Evolutionary conservation across 2,329 filamentous ascomycete species (phyloP), one percentile per base, ranked within the genome.

Genomic region (Fusarium nurragi): DNA sequence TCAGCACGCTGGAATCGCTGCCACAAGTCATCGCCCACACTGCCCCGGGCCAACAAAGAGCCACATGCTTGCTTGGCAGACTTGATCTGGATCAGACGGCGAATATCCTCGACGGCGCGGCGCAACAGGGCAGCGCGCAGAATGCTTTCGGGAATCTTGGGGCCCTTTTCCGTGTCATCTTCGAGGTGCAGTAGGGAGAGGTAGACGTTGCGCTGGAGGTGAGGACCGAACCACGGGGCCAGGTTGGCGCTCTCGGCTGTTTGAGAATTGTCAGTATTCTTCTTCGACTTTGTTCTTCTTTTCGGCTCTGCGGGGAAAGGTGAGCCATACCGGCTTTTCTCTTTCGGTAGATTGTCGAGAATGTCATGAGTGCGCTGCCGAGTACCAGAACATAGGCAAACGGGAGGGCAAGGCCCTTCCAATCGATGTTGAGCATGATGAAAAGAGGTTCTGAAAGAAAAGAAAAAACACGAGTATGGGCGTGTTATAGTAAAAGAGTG

Each of bases 21-120:
- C 91, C 93, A 97, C 69, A 99, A 79, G 77, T 99, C 95, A 76
- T 99, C 95, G 14, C 95, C 94, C 3, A 99, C 93, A 73, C 93
- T 97, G 45, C 95, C 95, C 65, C 93, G 86, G 79, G 97, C 93
- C 71, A 98, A 79, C 68, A 99, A 81, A 22, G 89, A 86, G 74
- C 90, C 90, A 74, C 97, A 88, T 9, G 95, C 93, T 72, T 92
- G 91, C 82, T 98, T 99, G 70, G 93, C 90, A 55, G 87, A 90
- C 74, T 94, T 88, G 74, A 99, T 87, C 76, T 95, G 88, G 73
- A 98, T 90, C 64, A 99, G 92, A 65, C 95, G 89, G 75, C 91
- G 88, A 74, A 99, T 97, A 76, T 98, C 94, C 77, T 98, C 94
- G 32, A 93, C 89, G 28, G 95, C 95, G 71, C 95, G 89, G 68